Evolutionary conservation across 208 protist genomes (phyloP).

Genomic region (Wallacemonas sp.): DNA sequence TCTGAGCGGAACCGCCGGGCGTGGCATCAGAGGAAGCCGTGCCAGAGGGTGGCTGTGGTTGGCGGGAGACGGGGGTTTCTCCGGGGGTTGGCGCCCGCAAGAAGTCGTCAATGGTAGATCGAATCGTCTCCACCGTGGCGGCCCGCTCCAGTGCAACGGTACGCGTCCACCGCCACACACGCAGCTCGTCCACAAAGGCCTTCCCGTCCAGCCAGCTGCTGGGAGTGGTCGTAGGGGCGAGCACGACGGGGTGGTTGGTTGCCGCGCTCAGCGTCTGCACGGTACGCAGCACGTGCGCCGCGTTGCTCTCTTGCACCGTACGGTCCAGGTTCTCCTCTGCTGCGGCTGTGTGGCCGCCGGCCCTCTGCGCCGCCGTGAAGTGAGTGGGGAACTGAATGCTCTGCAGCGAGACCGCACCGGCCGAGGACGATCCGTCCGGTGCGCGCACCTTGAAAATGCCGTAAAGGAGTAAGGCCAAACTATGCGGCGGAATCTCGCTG

Average conservation of each 20-base stretch:
- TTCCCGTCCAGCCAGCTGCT: conserved; percentile 68
- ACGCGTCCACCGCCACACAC: conserved; percentile 85
- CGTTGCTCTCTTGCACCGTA: conserved; percentile 46
- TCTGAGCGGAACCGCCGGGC: too few relatives aligned
- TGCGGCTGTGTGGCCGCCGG: neutral
- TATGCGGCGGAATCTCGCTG: conserved; percentile 48
- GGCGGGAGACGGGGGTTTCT: neutral
- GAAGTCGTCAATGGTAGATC: conserved; percentile 18
- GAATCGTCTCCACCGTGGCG: conserved; percentile 16
- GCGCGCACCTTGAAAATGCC: conserved; percentile 44
- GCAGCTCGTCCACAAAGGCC: conserved; percentile 85
- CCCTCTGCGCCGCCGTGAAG: neutral
- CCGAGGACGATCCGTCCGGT: too few relatives aligned
- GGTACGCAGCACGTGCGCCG: conserved; percentile 51
- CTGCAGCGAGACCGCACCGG: conserved; percentile 45
- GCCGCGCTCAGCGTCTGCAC: conserved; percentile 41
- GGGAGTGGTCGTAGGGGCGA: conserved; percentile 36
- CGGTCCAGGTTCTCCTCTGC: neutral
- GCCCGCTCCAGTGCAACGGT: conserved; percentile 34
- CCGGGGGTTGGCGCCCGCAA: neutral
- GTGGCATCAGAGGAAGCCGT: too few relatives aligned
- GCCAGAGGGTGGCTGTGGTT: neutral
- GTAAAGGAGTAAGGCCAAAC: conserved; percentile 70
- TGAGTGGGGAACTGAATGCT: conserved; percentile 40
- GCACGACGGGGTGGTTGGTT: neutral